Percentiles rank a stretch among this genome's conserved stretches.
phyloP scores from a whole-genome alignment of 73 alveolate genomes.

The Symbiodinium pilosum region DNA sequence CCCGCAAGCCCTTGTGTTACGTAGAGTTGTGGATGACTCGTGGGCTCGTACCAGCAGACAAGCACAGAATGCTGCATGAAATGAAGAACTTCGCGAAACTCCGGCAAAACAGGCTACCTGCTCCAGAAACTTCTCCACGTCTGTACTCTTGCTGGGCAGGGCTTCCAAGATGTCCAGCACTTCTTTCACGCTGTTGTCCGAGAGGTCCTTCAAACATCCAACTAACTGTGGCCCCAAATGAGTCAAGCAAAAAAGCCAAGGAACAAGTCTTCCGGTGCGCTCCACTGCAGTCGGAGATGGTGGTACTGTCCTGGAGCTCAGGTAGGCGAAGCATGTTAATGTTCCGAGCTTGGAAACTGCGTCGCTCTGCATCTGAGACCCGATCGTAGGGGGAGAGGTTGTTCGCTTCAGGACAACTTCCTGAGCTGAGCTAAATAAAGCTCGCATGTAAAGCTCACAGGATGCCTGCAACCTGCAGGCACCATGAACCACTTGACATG shows the following conservation, averaged over 20 bases:
- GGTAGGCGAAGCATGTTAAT: too few relatives aligned
- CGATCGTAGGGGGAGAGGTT: neutral
- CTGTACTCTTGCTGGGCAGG: neutral
- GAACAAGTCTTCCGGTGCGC: neutral
- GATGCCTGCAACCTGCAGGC: too few relatives aligned
- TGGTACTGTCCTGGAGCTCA: neutral
- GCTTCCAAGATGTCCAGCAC: conserved; percentile 1
- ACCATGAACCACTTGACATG: too few relatives aligned
- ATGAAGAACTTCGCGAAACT: too few relatives aligned
- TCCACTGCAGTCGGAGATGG: conserved; percentile 20
- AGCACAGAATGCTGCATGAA: neutral
- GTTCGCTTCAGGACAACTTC: neutral
- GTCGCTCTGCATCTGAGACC: neutral
- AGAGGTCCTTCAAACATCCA: neutral
- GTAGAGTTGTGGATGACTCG: too few relatives aligned
- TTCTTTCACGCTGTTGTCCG: neutral
- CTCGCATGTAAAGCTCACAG: too few relatives aligned
- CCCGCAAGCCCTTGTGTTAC: too few relatives aligned
- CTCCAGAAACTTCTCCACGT: neutral
- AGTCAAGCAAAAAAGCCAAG: neutral
- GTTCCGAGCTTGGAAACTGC: too few relatives aligned
- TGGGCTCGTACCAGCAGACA: too few relatives aligned
- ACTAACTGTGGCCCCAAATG: too few relatives aligned
- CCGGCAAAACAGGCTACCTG: neutral
- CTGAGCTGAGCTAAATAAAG: neutral